Evolutionary conservation across 179 eudicot genomes (phyloP).

Genomic region (Beta corolliflora): DNA sequence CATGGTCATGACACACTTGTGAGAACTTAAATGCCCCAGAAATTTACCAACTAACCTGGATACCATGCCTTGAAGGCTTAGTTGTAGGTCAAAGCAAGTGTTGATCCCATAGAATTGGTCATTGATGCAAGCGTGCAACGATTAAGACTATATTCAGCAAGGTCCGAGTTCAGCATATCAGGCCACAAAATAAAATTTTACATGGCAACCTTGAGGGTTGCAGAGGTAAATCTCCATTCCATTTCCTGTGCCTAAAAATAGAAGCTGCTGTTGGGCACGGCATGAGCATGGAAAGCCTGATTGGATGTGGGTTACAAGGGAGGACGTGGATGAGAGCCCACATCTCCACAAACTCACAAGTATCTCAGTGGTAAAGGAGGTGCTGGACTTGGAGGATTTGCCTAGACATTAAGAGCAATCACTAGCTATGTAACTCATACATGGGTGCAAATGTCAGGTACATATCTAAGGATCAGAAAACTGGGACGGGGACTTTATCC

Average conservation of each 20-base stretch:
- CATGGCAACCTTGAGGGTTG: not conserved
- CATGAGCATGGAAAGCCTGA: not conserved
- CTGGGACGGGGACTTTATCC: too few species aligned
- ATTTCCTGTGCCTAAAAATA: not conserved
- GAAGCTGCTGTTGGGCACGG: not conserved
- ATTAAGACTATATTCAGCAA: not conserved
- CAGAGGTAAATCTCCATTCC: not conserved
- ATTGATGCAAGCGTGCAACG: too few species aligned
- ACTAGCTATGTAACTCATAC: too few species aligned
- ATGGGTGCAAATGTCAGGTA: too few species aligned
- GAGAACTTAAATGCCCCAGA: too few species aligned
- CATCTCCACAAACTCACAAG: not conserved
- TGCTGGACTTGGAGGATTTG: too few species aligned
- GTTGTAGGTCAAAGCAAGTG: not conserved
- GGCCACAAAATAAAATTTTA: not conserved
- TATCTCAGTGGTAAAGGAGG: too few species aligned
- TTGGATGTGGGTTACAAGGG: too few species aligned
- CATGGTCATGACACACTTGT: too few species aligned
- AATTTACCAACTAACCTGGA: not conserved
- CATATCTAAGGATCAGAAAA: too few species aligned
- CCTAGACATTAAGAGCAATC: too few species aligned
- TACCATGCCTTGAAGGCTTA: not conserved
- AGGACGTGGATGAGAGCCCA: not conserved
- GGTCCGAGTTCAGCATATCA: not conserved
- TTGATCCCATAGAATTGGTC: too few species aligned